A percentile compares a stretch with the other conserved stretches of the same genome.
Evolutionary conservation across 345 rosid genomes (phyloP).

Genomic region (Boechera stricta): DNA sequence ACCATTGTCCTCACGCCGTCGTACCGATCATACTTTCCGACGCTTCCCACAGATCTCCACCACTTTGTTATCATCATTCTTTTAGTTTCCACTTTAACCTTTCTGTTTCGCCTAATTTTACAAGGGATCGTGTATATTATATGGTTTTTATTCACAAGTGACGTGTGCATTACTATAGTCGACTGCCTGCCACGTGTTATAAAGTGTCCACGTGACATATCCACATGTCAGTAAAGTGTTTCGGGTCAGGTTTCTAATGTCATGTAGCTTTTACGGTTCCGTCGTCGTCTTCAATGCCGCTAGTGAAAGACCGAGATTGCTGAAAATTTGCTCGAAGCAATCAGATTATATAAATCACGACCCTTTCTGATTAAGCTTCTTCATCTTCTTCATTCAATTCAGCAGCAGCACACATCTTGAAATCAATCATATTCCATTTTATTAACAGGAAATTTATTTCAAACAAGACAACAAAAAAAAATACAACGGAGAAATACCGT

Average conservation of each 20-base stretch:
- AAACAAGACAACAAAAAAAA: neutral
- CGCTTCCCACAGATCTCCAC: conserved; percentile 13
- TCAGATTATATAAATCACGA: too few relatives aligned
- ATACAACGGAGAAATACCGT: conserved; percentile 16
- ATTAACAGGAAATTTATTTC: conserved; percentile 7
- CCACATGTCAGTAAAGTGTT: neutral
- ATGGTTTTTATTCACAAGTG: conserved; percentile 17
- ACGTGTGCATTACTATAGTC: conserved; percentile 2
- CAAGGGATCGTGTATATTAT: neutral
- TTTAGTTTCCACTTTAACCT: neutral
- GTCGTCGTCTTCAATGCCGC: neutral
- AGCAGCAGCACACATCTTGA: neutral
- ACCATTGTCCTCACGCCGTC: conserved; percentile 36
- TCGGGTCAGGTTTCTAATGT: neutral
- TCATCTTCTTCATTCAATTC: neutral
- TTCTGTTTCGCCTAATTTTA: neutral
- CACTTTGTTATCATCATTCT: conserved; percentile 35
- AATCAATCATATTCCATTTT: neutral
- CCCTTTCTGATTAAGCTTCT: neutral
- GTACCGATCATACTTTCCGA: conserved; percentile 16
- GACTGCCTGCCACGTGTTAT: conserved; percentile 9
- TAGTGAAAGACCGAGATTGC: neutral
- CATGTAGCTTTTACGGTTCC: neutral
- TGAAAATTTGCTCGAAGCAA: too few relatives aligned
- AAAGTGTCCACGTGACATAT: conserved; percentile 4